Conservation (phyloP, 352 stramenopile genomes). For the Discostella stelligera region DNA sequence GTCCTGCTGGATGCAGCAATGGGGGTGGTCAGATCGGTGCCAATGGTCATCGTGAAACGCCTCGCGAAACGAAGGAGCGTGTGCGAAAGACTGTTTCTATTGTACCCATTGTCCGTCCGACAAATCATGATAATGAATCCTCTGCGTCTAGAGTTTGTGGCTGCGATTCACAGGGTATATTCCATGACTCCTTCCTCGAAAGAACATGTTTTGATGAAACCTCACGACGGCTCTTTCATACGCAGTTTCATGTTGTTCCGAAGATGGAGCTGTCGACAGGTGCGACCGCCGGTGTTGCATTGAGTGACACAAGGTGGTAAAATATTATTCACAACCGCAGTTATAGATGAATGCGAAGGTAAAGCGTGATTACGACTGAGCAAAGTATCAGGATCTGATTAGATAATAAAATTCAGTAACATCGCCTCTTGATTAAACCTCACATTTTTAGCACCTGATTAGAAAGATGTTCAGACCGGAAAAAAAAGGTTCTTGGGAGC, state of each 20-base stretch:
- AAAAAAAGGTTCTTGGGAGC: no score
- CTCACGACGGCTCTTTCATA: constrained; percentile 55
- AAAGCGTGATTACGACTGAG: no score
- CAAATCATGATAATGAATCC: background rate
- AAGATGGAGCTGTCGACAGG: constrained; percentile 75
- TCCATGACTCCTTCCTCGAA: constrained; percentile 8
- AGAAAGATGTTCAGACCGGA: no score
- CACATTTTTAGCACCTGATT: background rate
- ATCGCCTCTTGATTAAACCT: background rate
- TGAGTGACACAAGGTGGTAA: constrained; percentile 80
- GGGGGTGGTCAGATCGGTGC: constrained; percentile 88
- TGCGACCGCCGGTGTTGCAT: constrained; percentile 66
- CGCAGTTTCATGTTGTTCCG: constrained; percentile 73
- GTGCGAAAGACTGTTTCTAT: constrained; percentile 44
- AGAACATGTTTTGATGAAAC: constrained; percentile 28
- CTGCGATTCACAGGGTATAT: constrained; percentile 13
- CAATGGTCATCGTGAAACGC: constrained; percentile 62
- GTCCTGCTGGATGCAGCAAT: constrained; percentile 95
- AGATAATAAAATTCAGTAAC: no score
- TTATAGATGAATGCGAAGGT: no score
- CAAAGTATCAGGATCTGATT: background rate
- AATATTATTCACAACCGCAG: background rate
- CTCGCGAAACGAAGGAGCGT: constrained; percentile 66
- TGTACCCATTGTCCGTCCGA: constrained; percentile 33
- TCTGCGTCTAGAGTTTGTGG: constrained; percentile 14